Evolutionary conservation across 1,284 basidiomycete species (phyloP).

Genomic region (Ganoderma multipileum): DNA sequence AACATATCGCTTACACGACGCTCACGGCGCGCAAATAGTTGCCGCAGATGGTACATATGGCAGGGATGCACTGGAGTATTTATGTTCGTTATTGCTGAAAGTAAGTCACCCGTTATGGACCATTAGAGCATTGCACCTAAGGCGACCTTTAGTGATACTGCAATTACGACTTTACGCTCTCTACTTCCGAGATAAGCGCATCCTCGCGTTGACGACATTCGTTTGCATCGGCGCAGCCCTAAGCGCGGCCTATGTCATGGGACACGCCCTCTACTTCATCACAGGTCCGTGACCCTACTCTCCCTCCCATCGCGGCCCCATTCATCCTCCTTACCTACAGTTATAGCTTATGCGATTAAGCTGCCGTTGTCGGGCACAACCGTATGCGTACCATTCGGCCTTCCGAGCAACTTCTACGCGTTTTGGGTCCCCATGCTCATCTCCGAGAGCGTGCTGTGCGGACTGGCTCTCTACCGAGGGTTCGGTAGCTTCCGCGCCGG

Average conservation of each 20-base stretch:
- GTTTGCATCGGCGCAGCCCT: slow-evolving; percentile 49
- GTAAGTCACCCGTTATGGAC: slow-evolving; percentile 39
- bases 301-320: neutral
- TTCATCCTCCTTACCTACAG: neutral
- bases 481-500: slow-evolving; percentile 47
- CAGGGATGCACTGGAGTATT: slow-evolving; percentile 65
- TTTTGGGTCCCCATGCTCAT: slow-evolving; percentile 67
- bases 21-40: slow-evolving; percentile 12
- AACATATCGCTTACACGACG: neutral
- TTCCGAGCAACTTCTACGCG: slow-evolving; percentile 52
- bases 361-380: slow-evolving; percentile 36
- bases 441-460: slow-evolving; percentile 59
- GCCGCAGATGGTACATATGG: slow-evolving; percentile 54
- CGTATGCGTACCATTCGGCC: slow-evolving; percentile 50
- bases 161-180: slow-evolving; percentile 70
- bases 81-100: slow-evolving; percentile 58
- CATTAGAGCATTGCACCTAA: neutral
- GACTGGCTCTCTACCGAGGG: slow-evolving; percentile 55
- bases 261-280: slow-evolving; percentile 42
- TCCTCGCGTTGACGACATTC: slow-evolving; percentile 52
- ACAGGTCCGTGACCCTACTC: slow-evolving; percentile 43
- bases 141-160: slow-evolving; percentile 52
- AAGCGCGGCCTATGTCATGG: slow-evolving; percentile 55
- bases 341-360: slow-evolving; percentile 25
- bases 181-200: slow-evolving; percentile 57